Conservation (phyloP, 2,329 filamentous ascomycete species). For the Botrytis cinerea region DNA sequence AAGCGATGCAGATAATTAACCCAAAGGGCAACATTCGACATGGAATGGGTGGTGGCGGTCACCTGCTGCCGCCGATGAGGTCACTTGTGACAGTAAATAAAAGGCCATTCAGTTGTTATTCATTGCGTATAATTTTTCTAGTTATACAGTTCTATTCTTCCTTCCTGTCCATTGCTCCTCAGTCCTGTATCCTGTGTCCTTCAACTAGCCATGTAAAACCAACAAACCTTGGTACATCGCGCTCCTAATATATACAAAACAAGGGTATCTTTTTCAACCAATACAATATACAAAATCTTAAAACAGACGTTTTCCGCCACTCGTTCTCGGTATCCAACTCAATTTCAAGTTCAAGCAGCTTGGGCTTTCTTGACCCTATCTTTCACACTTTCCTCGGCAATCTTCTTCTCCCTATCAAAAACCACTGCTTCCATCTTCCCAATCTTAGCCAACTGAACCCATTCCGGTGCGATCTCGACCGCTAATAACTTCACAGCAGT, state of each 20-base stretch:
- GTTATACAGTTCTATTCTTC: neutral
- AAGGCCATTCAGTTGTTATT: neutral
- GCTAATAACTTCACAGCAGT: conserved; percentile 51
- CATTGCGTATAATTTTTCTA: neutral
- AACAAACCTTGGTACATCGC: neutral
- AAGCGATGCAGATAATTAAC: neutral
- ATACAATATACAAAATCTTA: neutral
- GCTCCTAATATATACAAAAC: neutral
- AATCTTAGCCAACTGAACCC: conserved; percentile 51
- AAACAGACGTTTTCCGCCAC: neutral
- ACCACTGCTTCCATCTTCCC: conserved; percentile 49
- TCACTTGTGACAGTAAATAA: neutral
- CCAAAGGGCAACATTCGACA: neutral
- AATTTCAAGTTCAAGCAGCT: neutral
- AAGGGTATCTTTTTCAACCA: conserved; percentile 19
- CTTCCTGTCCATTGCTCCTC: neutral
- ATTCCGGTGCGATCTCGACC: conserved; percentile 50
- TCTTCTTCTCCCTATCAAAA: conserved; percentile 43
- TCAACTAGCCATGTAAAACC: neutral
- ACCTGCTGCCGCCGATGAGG: neutral
- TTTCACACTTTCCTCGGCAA: conserved; percentile 35
- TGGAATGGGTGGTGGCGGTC: too few species aligned
- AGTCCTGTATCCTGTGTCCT: neutral
- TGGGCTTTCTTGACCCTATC: conserved; percentile 33
- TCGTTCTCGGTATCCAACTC: neutral